Evolutionary conservation across 345 rosid genomes (phyloP).

Genomic region (Cardiospermum halicacabum): DNA sequence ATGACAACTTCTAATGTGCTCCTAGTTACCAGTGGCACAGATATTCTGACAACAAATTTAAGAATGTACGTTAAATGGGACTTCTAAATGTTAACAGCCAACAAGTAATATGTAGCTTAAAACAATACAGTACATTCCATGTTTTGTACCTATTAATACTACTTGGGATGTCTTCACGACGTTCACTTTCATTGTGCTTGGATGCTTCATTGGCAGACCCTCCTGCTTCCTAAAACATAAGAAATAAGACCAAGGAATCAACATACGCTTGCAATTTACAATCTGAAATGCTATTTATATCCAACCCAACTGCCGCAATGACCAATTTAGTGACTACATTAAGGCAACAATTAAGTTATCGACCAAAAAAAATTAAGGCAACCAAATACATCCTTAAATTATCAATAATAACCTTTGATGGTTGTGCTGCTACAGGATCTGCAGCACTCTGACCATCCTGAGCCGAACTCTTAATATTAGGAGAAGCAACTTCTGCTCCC

Average conservation of each 20-base stretch:
- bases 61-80: background rate
- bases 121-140: too few species aligned
- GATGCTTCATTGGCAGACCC: slow-evolving; percentile 38
- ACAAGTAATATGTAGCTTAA: too few species aligned
- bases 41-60: slow-evolving; percentile 35
- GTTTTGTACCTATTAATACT: slow-evolving; percentile 50
- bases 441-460: slow-evolving; percentile 43
- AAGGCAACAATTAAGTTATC: background rate
- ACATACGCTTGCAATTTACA: background rate
- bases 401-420: slow-evolving; percentile 45
- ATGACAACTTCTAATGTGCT: slow-evolving; percentile 91
- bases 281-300: background rate
- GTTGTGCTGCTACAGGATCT: slow-evolving; percentile 32
- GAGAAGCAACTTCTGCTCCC: slow-evolving; percentile 51
- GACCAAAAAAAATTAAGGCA: slow-evolving; percentile 1
- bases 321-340: background rate
- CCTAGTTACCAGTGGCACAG: slow-evolving; percentile 85
- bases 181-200: slow-evolving; percentile 60
- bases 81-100: too few species aligned
- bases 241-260: slow-evolving; percentile 5
- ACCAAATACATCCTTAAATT: background rate
- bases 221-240: slow-evolving; percentile 54
- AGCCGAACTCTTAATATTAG: slow-evolving; percentile 35
- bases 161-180: slow-evolving; percentile 59
- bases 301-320: slow-evolving; percentile 5